Conservation (phyloP, 2,329 filamentous ascomycete genomes). For the Trichoderma guizhouense region DNA sequence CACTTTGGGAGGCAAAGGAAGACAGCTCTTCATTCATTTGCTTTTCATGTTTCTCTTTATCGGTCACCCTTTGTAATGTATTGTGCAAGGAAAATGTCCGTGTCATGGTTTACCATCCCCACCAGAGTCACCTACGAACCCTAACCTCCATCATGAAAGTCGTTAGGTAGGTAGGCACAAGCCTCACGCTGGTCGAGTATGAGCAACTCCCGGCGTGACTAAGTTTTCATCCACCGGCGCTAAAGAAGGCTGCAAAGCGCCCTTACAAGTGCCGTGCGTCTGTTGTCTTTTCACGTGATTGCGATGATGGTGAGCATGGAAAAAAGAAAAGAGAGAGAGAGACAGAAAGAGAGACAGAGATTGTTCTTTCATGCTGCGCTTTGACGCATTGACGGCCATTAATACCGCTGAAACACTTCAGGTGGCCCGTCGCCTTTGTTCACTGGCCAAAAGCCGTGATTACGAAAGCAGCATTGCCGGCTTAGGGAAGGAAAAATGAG, state of each 20-base stretch:
- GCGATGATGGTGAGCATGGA: not conserved
- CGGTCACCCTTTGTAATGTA: not conserved
- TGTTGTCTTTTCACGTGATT: not conserved
- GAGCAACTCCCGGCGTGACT: not conserved
- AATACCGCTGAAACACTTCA: not conserved
- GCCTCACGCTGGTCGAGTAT: not conserved
- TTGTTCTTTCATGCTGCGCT: not conserved
- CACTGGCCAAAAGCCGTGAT: not conserved
- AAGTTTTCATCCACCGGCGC: not conserved
- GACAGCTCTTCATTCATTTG: not conserved
- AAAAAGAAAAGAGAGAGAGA: not conserved
- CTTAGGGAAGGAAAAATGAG: not conserved
- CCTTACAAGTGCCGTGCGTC: not conserved
- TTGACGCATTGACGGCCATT: conserved; percentile 1
- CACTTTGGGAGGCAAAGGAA: not conserved
- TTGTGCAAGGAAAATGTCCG: not conserved
- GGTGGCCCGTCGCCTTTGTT: not conserved
- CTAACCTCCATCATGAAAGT: not conserved
- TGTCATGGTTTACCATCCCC: not conserved
- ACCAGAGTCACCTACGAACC: not conserved
- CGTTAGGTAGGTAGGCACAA: not conserved
- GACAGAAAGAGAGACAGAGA: not conserved
- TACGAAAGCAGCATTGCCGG: not conserved
- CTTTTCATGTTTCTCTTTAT: not conserved
- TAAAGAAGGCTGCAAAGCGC: not conserved